Evolutionary conservation across 495 filamentous ascomycete species (phyloP), one percentile per base, ranked within the genome.

Genomic region (Penicillium mononematosum): DNA sequence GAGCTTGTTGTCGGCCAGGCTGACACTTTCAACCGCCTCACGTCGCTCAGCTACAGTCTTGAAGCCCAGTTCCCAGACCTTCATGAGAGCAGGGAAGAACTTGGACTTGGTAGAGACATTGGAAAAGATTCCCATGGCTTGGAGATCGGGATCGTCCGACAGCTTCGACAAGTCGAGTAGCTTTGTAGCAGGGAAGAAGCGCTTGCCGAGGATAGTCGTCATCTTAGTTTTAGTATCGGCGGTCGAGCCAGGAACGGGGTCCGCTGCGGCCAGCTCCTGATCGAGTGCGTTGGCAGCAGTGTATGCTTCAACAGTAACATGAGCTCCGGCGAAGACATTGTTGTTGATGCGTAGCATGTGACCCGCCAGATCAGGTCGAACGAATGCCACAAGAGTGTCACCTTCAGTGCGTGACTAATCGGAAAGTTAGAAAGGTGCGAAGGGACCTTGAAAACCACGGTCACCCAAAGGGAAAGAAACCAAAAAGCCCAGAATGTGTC

Each of bases 61-160:
- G 74, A 94, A 94, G 27, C 84, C 77, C 61, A 81, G 72, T 32
- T 90, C 86, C 67, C 87, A 89, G 34, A 96, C 80, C 53, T 83
- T 85, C 87, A 97, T 91, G 31, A 97, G 76, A 3, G 87, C 92
- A 38, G 88, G 88, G 73, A 97, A 96, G 56, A 96, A 86, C 66
- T 96, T 98, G 46, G 86, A 84, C 27, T 88, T 84, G n/a, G 83
- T 86, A 2, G 85, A 82, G 27, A 77, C 80, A 45, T 75, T 80
- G 56, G 83, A 78, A 72, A 96, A 96, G 36, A 92, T 85, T 22
- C 91, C 89, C 76, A 89, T 85, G 22, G 81, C 75, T 34, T 78
- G 68, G 3, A 96, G 77, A 49, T 83, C 80, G 1, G 80, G 70
- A 63, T 98, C 93, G 34, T 76, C 72, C 27, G 78, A 85, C 8